Evolutionary conservation across 140 eudicot genomes (phyloP), one percentile per base, ranked within the genome.

Genomic region (Eryngium alpinum): DNA sequence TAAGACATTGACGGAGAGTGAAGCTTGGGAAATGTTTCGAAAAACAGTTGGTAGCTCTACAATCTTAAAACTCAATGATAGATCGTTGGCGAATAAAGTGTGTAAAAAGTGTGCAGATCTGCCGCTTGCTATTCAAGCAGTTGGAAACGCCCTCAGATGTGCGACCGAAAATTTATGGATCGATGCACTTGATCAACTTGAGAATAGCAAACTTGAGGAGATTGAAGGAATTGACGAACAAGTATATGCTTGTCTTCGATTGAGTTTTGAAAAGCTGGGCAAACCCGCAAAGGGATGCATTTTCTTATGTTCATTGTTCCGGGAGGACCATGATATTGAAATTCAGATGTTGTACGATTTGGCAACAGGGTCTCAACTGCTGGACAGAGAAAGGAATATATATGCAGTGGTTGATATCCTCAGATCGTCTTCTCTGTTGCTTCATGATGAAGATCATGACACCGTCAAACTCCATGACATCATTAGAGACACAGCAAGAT

Each of bases 1-100:
- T 33, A 75, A 27, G 21, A 21, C 21, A 12, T 52, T 83, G 49
- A 33, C 18, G 6, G 29, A 16, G n/a, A 44, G 32, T 29, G 86
- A 83, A 69, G 86, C 86, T 13, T 33, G 38, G 65, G 38, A 66
- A 29, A 28, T 83, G 32, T 83, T 83, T 78, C 77, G 24, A 28
- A n/a, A 62, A 4, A 21, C 5, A 21, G 78, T 72, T 14, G 85
- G 31, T 27, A 14, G n/a, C 1, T 24, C 43, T 34, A 72, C n/a
- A 2, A 32, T 17, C n/a, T n/a, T 24, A 44, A 62, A 15, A 18
- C 34, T 46, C 63, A 5, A 10, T 28, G 44, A 69, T 63, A 32
- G 27, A 13, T 21, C 53, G 12, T 10, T 50, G 22, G 78, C 77
- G 46, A 9, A 13, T 50, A 13, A 38, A 12, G 50, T 83, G 5